These are phyloP conservation scores for Colletotrichum trifolii DNA, from an alignment of 2,329 filamentous ascomycete species.

Conservation along the genomic window DNA sequence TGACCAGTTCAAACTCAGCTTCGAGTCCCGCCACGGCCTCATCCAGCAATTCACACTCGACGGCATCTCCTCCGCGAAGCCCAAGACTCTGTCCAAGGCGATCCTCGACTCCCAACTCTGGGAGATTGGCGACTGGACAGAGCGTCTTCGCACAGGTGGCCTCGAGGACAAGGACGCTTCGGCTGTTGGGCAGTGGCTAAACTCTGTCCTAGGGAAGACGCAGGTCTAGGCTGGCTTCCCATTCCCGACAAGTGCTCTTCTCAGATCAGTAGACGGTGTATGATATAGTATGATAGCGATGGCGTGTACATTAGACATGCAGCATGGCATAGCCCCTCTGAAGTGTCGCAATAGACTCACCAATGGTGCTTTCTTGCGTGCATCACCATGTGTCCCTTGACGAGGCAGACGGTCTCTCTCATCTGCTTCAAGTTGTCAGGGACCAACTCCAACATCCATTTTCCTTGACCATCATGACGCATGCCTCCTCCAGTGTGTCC, in stretches of 20 bases:
- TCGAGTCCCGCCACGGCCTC: conserved; percentile 51
- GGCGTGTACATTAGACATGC: conserved; percentile 5
- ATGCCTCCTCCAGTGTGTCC: too few relatives aligned
- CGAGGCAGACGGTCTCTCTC: too few relatives aligned
- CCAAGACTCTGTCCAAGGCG: conserved; percentile 10
- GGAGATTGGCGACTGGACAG: conserved; percentile 35
- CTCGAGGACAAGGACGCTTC: conserved; percentile 13
- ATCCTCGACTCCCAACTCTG: conserved; percentile 29
- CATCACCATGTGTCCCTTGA: too few relatives aligned
- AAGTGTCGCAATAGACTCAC: too few relatives aligned
- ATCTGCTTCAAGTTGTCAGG: too few relatives aligned
- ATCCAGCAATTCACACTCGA: conserved; percentile 47
- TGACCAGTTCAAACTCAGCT: conserved; percentile 43
- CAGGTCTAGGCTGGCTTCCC: background rate
- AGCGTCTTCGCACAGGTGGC: conserved; percentile 18
- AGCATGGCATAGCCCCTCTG: too few relatives aligned
- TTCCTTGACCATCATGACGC: too few relatives aligned
- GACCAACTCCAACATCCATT: too few relatives aligned
- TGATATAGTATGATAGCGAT: background rate
- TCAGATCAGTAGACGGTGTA: too few relatives aligned
- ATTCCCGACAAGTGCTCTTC: too few relatives aligned
- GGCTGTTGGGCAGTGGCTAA: conserved; percentile 31
- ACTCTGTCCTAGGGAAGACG: conserved; percentile 16
- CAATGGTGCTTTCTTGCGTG: too few relatives aligned
- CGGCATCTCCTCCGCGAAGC: background rate